A percentile compares a stretch with the other conserved stretches of the same genome.
Evolutionary conservation across 1,284 basidiomycete genomes (phyloP).

Genomic region (Microbotryum scabiosae): DNA sequence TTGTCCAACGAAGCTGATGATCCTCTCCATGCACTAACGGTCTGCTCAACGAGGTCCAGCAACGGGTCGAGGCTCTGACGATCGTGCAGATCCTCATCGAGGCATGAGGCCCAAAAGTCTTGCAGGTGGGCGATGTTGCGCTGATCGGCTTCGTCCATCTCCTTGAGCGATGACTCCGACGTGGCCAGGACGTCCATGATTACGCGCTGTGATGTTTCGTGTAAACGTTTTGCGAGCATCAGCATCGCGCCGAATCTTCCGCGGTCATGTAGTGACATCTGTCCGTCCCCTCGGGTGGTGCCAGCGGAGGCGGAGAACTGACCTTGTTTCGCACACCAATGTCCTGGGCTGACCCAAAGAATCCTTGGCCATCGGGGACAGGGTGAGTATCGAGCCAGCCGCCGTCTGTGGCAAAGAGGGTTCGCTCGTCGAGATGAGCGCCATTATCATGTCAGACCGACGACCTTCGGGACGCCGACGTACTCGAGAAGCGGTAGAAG

Average conservation of each 20-base stretch:
- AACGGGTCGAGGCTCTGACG: slow-evolving; percentile 44
- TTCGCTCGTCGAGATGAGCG: slow-evolving; percentile 30
- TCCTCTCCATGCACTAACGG: slow-evolving; percentile 40
- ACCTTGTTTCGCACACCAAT: slow-evolving; percentile 41
- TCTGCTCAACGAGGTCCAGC: slow-evolving; percentile 41
- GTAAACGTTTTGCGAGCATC: slow-evolving; percentile 46
- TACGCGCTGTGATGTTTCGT: slow-evolving; percentile 36
- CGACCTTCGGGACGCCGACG: slow-evolving; percentile 28
- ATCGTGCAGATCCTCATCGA: slow-evolving; percentile 55
- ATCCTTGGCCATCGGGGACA: slow-evolving; percentile 72
- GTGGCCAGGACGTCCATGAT: slow-evolving; percentile 41
- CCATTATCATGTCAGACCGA: slow-evolving; percentile 41
- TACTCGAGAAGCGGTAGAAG: slow-evolving; percentile 71
- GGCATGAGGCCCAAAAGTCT: slow-evolving; percentile 71
- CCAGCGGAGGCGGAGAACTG: slow-evolving; percentile 8
- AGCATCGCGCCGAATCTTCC: slow-evolving; percentile 39
- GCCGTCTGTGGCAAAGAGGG: slow-evolving; percentile 43
- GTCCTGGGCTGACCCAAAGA: slow-evolving; percentile 46
- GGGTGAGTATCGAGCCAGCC: slow-evolving; percentile 74
- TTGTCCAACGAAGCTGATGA: slow-evolving; percentile 15
- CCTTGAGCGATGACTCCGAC: slow-evolving; percentile 13
- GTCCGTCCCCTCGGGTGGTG: background rate
- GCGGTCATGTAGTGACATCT: no score
- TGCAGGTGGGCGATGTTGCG: slow-evolving; percentile 69
- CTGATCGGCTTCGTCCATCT: slow-evolving; percentile 47